Evolutionary conservation across 1,284 basidiomycete species (phyloP), one percentile per base, ranked within the genome.

Genomic region (Serendipita sp.): DNA sequence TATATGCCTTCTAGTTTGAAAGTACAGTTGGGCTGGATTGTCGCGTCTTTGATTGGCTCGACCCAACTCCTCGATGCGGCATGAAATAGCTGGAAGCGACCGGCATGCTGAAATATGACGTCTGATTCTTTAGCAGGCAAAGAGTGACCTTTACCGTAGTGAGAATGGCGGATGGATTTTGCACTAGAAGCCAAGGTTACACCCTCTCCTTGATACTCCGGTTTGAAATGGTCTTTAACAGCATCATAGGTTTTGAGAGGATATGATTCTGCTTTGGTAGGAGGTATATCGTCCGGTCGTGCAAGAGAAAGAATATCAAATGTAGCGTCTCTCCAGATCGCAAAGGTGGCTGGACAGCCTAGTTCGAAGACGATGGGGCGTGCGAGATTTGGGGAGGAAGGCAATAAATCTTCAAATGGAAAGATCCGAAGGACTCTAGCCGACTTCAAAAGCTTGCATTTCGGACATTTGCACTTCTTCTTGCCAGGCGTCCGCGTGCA

Each of bases 331-430:
- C 81, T 71, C 81, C 81, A 82, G 41, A 73, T 69, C 2, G 69
- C 65, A 63, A 80, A 78, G 0, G 67, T 64, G 0, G 64, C 30
- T 0, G 81, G 81, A 50, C 72, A 73, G 2, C 66, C 61, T 1
- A 80, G 64, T 62, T 82, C 80, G 55, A 83, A 82, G 0, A 82
- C 70, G 0, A 73, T 71, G 0, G 64, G 65, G 55, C 73, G 67
- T 0, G 72, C 73, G 0, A 61, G 34, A 0, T 69, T 44, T 2
- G 30, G 2, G 8, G 69, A 53, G 0, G 63, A 38, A 0, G 80
- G 78, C 38, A 82, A 67, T 0, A 79, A 79, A 79, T 78, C 80
- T 60, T 82, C 80, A 49, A 78, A 69, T 2, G 78, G 66, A 0
- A 22, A 22, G 17, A 22, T 22, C 17, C 17, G 17, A 22, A 22